Base-by-base conservation (phyloP, 371 early-diverging fungal genomes). In the Nematocida sp. region DNA sequence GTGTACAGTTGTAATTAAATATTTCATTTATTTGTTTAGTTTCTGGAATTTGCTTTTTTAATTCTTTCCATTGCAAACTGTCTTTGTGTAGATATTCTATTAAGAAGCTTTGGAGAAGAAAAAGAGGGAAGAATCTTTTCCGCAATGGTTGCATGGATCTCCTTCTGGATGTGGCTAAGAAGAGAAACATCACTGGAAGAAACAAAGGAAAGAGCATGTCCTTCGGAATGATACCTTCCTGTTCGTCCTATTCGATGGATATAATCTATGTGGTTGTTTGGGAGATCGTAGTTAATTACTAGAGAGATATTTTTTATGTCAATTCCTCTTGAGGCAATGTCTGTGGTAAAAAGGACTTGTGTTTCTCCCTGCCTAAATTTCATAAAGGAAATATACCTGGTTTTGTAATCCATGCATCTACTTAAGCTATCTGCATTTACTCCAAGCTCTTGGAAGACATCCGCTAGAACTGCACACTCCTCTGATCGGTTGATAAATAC, bases 251-350 rank as follows among this genome's bases (percentile, higher is more conserved):
- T 51, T 55, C 95, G 88, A 84, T 95, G 97, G 68, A 95, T 90
- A 83, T 95, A 96, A 80, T 91, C 92, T 86, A 93, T 91, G 55
- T 88, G 87, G 67, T 88, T 88, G 60, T 89, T 87, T n/a, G 96
- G 95, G 4, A 94, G 88, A 81, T 95, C 95, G 79, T 91, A 95
- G 85, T 96, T 93, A 80, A 97, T 86, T 13, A 97, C 96, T 40
- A 91, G 82, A 79, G 92, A 92, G 9, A 97, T 94, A 1, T 87
- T 79, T 26, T 92, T 93, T 78, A 97, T 93, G 87, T 97, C 96
- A 69, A 96, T 83, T 68, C 97, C 97, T 80, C 96, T 86, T 65
- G 93, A 92, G 28, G 91, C 88, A 1, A 96, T 93, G 84, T 97
- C 97, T 0, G 98, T 98, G 26, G 96, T 97, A 2, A 97, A 93